Evolutionary conservation across 768 basidiomycete species (phyloP).

Genomic region (Coprinellus aureogranulatus): DNA sequence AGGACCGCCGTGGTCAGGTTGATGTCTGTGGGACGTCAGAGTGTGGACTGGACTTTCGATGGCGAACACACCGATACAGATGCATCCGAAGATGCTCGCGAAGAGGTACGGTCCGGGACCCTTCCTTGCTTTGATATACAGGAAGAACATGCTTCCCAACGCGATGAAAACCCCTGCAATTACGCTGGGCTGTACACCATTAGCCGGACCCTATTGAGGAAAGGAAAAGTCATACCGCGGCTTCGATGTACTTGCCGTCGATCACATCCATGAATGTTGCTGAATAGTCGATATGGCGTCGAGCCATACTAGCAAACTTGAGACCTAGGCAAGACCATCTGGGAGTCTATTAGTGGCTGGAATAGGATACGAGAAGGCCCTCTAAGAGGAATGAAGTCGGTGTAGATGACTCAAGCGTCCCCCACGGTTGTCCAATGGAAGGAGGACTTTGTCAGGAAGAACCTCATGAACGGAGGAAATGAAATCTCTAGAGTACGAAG

Average conservation of each 20-base stretch:
- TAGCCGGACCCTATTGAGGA: background rate
- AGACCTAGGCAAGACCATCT: slow-evolving; percentile 72
- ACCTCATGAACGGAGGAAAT: too few relatives aligned
- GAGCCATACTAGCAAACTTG: slow-evolving; percentile 56
- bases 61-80: slow-evolving; percentile 48
- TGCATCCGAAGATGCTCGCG: slow-evolving; percentile 56
- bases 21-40: slow-evolving; percentile 44
- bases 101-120: slow-evolving; percentile 65
- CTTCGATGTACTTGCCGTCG: slow-evolving; percentile 58
- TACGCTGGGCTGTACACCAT: slow-evolving; percentile 46
- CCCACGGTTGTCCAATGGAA: too few relatives aligned
- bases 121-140: slow-evolving; percentile 57
- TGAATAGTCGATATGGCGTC: slow-evolving; percentile 38
- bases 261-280: slow-evolving; percentile 40
- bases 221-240: slow-evolving; percentile 25
- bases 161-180: slow-evolving; percentile 65
- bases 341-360: slow-evolving; percentile 1
- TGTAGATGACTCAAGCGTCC: too few relatives aligned
- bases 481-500: too few relatives aligned
- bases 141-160: slow-evolving; percentile 52
- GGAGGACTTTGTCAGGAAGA: too few relatives aligned
- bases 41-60: background rate
- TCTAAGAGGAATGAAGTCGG: too few relatives aligned
- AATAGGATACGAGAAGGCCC: too few relatives aligned
- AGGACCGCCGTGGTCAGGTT: slow-evolving; percentile 54